Base-by-base conservation (phyloP, 441 rosid species). In the Euphorbia celastroides region DNA sequence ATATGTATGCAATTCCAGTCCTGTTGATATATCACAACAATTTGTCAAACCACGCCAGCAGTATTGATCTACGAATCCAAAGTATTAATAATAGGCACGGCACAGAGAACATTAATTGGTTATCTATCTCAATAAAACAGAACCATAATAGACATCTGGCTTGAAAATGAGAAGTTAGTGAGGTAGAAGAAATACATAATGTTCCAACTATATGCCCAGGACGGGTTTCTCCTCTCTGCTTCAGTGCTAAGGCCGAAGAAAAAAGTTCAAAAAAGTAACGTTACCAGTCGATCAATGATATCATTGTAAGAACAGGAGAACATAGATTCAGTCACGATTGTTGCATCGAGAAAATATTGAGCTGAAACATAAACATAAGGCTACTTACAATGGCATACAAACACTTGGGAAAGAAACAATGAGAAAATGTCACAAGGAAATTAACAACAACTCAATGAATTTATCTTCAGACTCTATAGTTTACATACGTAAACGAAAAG, bases 1-100 rank as follows among this genome's bases (percentile, higher is more conserved):
- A 93, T 82, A 90, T 71, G 76, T 90, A 93, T 12, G 95, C 98
- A 34, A 90, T 79, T 79, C 95, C 96, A 3, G 90, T 86, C 88
- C 98, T 90, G 75, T n/a, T 30, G 25, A 6, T 52, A 9, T 34
- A 51, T 2, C 46, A 64, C 27, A 67, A 66, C 5, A 62, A 67
- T 34, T 16, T 26, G n/a, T 48, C 38, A 26, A 20, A 51, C 5
- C 7, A 27, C 8, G 20, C 27, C 20, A 19, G 10, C 36, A 30
- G 44, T 28, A 4, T 34, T 6, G 4, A 25, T 50, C 54, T 48
- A 48, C 22, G 19, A 16, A 17, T 48, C 54, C 7, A 17, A 16
- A 48, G 20, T 2, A 17, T 19, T 26, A 20, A 51, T n/a, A n/a
- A n/a, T n/a, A n/a, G n/a, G n/a, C n/a, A n/a, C n/a, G n/a, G n/a